phyloP scores from a whole-genome alignment of 306 rosid species.

The Arachis hypogaea region DNA sequence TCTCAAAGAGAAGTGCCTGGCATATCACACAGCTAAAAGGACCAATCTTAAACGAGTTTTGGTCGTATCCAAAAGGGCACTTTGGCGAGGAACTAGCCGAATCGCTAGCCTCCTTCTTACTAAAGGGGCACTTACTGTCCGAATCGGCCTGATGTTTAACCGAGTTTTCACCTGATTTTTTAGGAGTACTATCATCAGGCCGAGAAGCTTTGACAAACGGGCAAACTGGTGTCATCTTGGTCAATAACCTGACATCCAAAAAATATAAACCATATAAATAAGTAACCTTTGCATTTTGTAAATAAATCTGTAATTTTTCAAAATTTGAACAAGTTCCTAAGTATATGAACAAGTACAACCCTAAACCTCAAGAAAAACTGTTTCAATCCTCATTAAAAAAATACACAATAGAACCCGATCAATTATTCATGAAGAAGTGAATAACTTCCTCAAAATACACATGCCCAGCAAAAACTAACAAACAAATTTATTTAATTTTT shows the following conservation, averaged over 20 bases:
- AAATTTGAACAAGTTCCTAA: not conserved
- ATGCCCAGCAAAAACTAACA: slow-evolving; percentile 1
- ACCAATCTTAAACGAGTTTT: slow-evolving; percentile 84
- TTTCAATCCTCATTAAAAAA: slow-evolving; percentile 1
- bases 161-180: slow-evolving; percentile 47
- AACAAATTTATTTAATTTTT: not conserved
- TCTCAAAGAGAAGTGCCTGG: slow-evolving; percentile 54
- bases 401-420: slow-evolving; percentile 18
- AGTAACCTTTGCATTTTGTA: not conserved
- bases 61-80: slow-evolving; percentile 90
- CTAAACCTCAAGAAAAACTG: not conserved
- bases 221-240: slow-evolving; percentile 79
- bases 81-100: slow-evolving; percentile 52
- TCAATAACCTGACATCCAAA: slow-evolving; percentile 41
- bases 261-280: not conserved
- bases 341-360: slow-evolving; percentile 6
- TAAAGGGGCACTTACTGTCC: slow-evolving; percentile 40
- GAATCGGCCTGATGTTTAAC: slow-evolving; percentile 48
- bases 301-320: no score
- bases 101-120: slow-evolving; percentile 45
- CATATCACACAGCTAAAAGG: slow-evolving; percentile 94
- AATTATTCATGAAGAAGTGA: slow-evolving; percentile 3
- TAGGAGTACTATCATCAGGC: slow-evolving; percentile 66
- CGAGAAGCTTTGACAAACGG: slow-evolving; percentile 89
- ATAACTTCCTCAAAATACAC: slow-evolving; percentile 1